phyloP scores from a whole-genome alignment of 2,329 filamentous ascomycete species.

The Diplodia scrobiculata region DNA sequence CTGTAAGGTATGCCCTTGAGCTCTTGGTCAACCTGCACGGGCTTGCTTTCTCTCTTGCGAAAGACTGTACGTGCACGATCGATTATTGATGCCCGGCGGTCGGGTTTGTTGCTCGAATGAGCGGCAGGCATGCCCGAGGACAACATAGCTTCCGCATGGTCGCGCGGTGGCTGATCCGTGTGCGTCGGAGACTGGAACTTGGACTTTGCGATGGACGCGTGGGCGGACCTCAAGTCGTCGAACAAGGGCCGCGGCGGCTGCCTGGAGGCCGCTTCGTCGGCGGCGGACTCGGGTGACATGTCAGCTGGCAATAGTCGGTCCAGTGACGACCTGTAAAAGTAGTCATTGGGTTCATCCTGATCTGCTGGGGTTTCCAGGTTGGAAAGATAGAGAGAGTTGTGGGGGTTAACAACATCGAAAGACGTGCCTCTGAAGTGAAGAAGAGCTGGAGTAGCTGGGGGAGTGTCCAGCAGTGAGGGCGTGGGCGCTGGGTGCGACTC shows the following conservation, averaged over 20 bases:
- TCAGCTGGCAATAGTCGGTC: conserved; percentile 35
- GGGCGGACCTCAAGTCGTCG: conserved; percentile 24
- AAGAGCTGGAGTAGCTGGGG: conserved; percentile 44
- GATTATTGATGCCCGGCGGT: conserved; percentile 3
- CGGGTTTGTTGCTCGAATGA: neutral
- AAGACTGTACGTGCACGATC: conserved; percentile 11
- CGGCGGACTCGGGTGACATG: conserved; percentile 30
- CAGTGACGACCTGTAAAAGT: conserved; percentile 37
- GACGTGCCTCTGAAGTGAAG: conserved; percentile 46
- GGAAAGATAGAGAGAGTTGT: conserved; percentile 42
- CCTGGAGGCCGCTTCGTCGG: neutral
- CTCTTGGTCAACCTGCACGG: neutral
- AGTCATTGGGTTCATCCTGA: conserved; percentile 41
- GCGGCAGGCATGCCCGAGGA: neutral
- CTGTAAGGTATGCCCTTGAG: neutral
- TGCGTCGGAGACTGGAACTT: neutral
- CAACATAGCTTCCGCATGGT: neutral
- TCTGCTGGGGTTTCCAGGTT: conserved; percentile 44
- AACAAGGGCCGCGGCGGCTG: conserved; percentile 9
- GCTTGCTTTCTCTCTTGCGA: neutral
- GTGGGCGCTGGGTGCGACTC: conserved; percentile 2
- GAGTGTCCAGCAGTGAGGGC: conserved; percentile 37
- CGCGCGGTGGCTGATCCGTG: too few relatives aligned
- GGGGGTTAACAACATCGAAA: conserved; percentile 46
- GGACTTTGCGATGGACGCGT: conserved; percentile 21